These are phyloP conservation scores for Moricandia moricandioides DNA, from an alignment of 345 rosid species.

Conservation along the genomic window DNA sequence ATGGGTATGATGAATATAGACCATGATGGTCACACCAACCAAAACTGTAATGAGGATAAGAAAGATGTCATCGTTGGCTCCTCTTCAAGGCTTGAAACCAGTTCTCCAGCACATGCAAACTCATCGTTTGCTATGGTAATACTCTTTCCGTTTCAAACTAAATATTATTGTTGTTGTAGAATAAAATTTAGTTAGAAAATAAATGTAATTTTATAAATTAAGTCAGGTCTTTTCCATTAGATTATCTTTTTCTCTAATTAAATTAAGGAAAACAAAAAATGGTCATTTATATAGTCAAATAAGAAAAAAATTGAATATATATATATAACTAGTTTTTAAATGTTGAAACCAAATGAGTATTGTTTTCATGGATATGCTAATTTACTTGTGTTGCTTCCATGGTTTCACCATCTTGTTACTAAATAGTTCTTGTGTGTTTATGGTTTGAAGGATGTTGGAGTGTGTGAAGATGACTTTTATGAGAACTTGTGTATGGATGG, in stretches of 20 bases:
- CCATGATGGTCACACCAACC: constrained; percentile 44
- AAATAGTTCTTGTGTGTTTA: constrained; percentile 17
- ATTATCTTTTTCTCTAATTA: neutral
- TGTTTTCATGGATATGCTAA: neutral
- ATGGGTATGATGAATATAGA: constrained; percentile 84
- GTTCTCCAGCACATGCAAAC: constrained; percentile 39
- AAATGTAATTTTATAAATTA: neutral
- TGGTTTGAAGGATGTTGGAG: constrained; percentile 30
- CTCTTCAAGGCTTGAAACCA: constrained; percentile 35
- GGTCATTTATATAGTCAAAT: neutral
- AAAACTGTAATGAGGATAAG: constrained; percentile 40
- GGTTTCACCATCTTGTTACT: neutral
- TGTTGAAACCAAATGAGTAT: too few species aligned
- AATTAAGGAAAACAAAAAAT: neutral
- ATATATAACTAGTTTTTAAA: too few species aligned
- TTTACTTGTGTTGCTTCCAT: neutral
- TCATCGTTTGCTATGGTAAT: constrained; percentile 59
- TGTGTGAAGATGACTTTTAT: constrained; percentile 54
- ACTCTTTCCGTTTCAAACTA: neutral
- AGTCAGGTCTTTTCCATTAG: too few species aligned
- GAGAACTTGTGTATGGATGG: constrained; percentile 85
- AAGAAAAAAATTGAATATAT: neutral
- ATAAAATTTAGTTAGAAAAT: neutral
- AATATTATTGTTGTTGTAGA: neutral
- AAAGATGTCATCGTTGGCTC: constrained; percentile 34